These are phyloP conservation scores for Amanita fuliginea DNA, from an alignment of 768 basidiomycete genomes.

Conservation along the genomic window DNA sequence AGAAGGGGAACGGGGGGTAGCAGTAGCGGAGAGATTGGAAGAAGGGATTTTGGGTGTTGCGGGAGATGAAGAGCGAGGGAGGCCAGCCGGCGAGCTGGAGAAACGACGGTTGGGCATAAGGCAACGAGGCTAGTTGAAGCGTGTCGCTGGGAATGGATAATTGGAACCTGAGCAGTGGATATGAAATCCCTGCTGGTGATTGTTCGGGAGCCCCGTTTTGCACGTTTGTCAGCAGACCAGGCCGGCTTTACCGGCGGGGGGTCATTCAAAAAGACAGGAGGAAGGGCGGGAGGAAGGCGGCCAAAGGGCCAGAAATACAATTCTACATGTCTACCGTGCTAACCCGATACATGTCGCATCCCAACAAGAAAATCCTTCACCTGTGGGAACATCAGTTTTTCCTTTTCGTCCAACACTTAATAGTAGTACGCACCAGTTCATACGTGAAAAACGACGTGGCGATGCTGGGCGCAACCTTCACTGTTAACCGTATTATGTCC, in stretches of 20 bases:
- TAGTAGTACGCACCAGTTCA: too few species aligned
- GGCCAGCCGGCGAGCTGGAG: not conserved
- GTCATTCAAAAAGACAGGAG: not conserved
- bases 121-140: not conserved
- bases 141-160: slow-evolving; percentile 3
- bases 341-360: slow-evolving; percentile 10
- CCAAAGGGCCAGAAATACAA: not conserved
- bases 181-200: not conserved
- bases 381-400: slow-evolving; percentile 9
- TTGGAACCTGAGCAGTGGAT: not conserved
- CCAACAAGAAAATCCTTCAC: slow-evolving; percentile 30
- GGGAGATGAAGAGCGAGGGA: not conserved
- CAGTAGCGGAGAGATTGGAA: slow-evolving; percentile 3
- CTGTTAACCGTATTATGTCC: slow-evolving; percentile 23
- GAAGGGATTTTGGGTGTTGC: not conserved
- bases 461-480: slow-evolving; percentile 87
- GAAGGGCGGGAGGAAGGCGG: not conserved
- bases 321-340: not conserved
- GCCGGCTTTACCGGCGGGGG: not conserved
- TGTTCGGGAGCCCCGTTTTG: not conserved
- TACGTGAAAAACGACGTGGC: slow-evolving; percentile 82
- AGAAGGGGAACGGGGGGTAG: slow-evolving; percentile 15
- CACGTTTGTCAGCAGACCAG: not conserved
- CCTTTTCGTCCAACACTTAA: not conserved
- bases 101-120: slow-evolving; percentile 1